Conservation (phyloP, 805 yeast species). For the Lachancea cidri region DNA sequence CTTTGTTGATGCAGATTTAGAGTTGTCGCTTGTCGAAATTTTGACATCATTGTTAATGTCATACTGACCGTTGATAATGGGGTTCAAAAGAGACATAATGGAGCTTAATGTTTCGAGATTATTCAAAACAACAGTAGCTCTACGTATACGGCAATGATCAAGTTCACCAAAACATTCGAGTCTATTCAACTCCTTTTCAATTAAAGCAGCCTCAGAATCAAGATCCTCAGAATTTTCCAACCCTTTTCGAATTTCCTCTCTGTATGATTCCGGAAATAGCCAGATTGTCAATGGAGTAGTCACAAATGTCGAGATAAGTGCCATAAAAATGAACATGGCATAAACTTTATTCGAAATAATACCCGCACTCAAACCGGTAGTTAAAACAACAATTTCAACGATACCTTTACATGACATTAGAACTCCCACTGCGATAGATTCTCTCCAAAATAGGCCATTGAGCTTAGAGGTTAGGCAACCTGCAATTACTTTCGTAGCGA, state of each 20-base stretch:
- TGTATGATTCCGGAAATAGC: slow-evolving; percentile 57
- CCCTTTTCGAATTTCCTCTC: slow-evolving; percentile 42
- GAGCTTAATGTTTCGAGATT: slow-evolving; percentile 5
- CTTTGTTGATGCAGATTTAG: neutral
- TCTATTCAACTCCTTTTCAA: neutral
- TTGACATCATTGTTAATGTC: neutral
- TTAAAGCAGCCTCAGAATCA: slow-evolving; percentile 9
- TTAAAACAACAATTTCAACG: slow-evolving; percentile 75
- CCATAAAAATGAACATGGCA: slow-evolving; percentile 83
- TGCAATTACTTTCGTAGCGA: slow-evolving; percentile 61
- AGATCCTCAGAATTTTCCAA: slow-evolving; percentile 29
- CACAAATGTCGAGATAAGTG: slow-evolving; percentile 68
- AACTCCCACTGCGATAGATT: slow-evolving; percentile 69
- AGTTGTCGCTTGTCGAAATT: slow-evolving; percentile 13
- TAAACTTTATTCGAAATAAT: slow-evolving; percentile 61
- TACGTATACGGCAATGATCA: neutral
- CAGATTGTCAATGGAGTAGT: slow-evolving; percentile 69
- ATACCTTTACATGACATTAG: slow-evolving; percentile 88
- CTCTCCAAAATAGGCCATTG: slow-evolving; percentile 65
- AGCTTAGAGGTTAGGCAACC: slow-evolving; percentile 61
- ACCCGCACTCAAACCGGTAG: slow-evolving; percentile 65
- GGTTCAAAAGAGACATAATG: slow-evolving; percentile 14
- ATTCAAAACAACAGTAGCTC: slow-evolving; percentile 7
- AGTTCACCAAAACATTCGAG: neutral
- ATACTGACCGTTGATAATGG: slow-evolving; percentile 18